phyloP scores from a whole-genome alignment of 768 basidiomycete genomes.

The Lanmaoa pseudosensibilis region DNA sequence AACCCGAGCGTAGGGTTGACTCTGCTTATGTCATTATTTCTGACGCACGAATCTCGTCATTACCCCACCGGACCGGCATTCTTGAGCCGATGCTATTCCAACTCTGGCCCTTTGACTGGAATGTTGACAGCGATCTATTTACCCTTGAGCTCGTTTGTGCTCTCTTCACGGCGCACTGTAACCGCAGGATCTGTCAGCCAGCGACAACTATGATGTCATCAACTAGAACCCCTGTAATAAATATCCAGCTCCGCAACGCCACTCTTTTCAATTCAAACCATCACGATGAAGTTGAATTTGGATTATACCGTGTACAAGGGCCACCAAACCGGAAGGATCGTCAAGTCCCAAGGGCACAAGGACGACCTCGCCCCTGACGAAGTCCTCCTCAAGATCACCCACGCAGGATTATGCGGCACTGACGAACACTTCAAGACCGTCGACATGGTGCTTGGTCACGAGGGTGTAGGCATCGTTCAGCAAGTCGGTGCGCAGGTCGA shows the following conservation, averaged over 20 bases:
- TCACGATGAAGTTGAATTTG: slow-evolving; percentile 20
- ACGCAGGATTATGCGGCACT: slow-evolving; percentile 40
- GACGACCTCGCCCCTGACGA: slow-evolving; percentile 25
- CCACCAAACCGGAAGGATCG: slow-evolving; percentile 15
- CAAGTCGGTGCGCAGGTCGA: slow-evolving; percentile 32
- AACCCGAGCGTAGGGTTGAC: too few species aligned
- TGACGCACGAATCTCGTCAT: too few species aligned
- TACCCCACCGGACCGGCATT: too few species aligned
- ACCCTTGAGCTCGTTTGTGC: too few species aligned
- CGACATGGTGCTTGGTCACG: slow-evolving; percentile 42
- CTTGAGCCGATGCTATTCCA: too few species aligned
- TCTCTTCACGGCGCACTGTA: too few species aligned
- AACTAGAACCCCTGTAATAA: neutral
- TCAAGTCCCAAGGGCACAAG: slow-evolving; percentile 16
- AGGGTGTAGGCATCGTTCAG: slow-evolving; percentile 38
- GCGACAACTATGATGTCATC: slow-evolving; percentile 7
- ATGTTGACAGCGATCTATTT: too few species aligned
- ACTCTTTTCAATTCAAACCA: neutral
- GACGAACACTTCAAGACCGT: slow-evolving; percentile 34
- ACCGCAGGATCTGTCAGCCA: neutral
- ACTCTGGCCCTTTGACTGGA: too few species aligned
- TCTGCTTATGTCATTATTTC: too few species aligned
- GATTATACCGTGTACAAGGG: slow-evolving; percentile 36
- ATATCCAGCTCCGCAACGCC: neutral
- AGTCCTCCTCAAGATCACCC: slow-evolving; percentile 34